A percentile compares a stretch with the other conserved stretches of the same genome.
phyloP scores from a whole-genome alignment of 495 filamentous ascomycete genomes.

The Xylaria curta region DNA sequence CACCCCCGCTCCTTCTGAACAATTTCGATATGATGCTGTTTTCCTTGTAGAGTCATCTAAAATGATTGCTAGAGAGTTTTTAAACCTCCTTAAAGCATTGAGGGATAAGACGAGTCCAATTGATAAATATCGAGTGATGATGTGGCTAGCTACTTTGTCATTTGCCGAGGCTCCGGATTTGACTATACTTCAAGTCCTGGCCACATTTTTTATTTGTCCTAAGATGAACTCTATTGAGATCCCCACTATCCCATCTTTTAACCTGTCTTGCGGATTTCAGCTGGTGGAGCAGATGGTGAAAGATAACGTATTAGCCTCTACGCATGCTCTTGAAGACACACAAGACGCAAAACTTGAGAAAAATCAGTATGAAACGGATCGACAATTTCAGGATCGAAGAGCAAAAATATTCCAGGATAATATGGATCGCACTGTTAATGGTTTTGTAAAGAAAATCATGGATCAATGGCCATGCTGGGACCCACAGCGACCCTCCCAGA shows the following conservation, averaged over 20 bases:
- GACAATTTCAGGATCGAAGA: no score
- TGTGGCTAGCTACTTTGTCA: constrained; percentile 48
- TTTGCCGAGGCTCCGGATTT: constrained; percentile 37
- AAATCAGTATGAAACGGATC: no score
- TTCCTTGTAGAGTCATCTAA: not conserved
- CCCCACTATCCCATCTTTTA: not conserved
- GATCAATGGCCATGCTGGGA: constrained; percentile 37
- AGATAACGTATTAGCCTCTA: no score
- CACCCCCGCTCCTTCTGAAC: no score
- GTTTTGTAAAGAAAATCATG: no score
- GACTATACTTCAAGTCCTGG: constrained; percentile 44
- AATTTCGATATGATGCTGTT: no score
- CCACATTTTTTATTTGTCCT: constrained; percentile 41
- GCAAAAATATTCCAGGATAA: no score
- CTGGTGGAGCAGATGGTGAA: no score
- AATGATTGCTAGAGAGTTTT: constrained; percentile 42
- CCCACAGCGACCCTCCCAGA: not conserved
- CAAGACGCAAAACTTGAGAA: no score
- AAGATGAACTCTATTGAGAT: constrained; percentile 27
- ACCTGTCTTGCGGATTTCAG: not conserved
- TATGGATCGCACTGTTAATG: no score
- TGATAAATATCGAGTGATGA: constrained; percentile 50
- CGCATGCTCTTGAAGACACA: no score
- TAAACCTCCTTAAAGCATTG: constrained; percentile 43
- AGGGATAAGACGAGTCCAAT: constrained; percentile 8